phyloP scores from a whole-genome alignment of 805 yeast genomes.

The Candida awuae region DNA sequence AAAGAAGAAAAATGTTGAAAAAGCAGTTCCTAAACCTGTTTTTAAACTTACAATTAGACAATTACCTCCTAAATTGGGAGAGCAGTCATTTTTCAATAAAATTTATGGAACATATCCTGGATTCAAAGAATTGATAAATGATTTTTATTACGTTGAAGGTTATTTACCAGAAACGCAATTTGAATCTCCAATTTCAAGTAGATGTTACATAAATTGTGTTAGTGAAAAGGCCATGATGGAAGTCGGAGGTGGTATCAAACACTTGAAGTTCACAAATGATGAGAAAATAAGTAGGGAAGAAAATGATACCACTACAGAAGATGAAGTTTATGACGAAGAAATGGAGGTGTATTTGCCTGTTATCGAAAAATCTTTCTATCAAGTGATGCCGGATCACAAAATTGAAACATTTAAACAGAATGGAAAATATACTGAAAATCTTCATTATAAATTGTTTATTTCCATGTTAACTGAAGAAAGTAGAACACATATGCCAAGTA shows the following conservation, averaged over 20 bases:
- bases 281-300: not conserved
- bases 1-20: not conserved
- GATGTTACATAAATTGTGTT: constrained; percentile 35
- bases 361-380: constrained; percentile 30
- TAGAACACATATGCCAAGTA: not conserved
- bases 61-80: constrained; percentile 35
- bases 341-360: constrained; percentile 25
- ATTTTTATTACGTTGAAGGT: constrained; percentile 36
- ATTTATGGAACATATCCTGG: constrained; percentile 2
- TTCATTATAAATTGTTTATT: constrained; percentile 1
- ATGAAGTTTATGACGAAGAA: constrained; percentile 13
- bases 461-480: not conserved
- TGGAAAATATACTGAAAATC: not conserved
- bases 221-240: constrained; percentile 21
- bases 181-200: constrained; percentile 33
- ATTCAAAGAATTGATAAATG: constrained; percentile 2
- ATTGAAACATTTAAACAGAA: constrained; percentile 6
- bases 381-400: constrained; percentile 21
- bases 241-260: constrained; percentile 23
- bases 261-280: constrained; percentile 20
- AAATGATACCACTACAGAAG: not conserved
- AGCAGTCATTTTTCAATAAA: constrained; percentile 21
- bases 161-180: constrained; percentile 31
- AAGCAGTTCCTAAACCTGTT: constrained; percentile 1
- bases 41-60: constrained; percentile 33